Base-by-base conservation (phyloP, 345 rosid genomes). In the Angophora floribunda region DNA sequence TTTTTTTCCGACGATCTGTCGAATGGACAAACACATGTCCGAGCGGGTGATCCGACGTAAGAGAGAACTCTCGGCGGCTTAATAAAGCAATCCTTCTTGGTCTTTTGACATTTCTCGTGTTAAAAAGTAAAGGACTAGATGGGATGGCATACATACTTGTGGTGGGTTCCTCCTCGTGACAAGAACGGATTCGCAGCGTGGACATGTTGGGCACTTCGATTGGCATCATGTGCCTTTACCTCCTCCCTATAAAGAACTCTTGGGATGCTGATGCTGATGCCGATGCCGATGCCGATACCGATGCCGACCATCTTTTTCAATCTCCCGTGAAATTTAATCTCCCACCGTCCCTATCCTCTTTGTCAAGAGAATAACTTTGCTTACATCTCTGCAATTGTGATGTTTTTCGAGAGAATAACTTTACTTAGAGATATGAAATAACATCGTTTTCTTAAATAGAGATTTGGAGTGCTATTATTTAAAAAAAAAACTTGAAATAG, bases 1-100 rank as follows among this genome's bases (percentile, higher is more conserved):
- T 50, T 50, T 50, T 50, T 50, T 50, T 4, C 51, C 13, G 51
- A 6, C 53, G 17, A 13, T 52, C 6, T 52, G 53, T 14, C 53
- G 3, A 2, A 9, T 22, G 2, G 63, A 19, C 6, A 0, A 5
- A 10, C 4, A 4, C 61, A 22, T 4, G 4, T 55, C 2, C 12
- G 8, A 52, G 57, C 17, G 22, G 22, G 41, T 36, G 41, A 36
- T 7, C 24, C 22, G 7, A 7, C 3, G 24, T 6, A 6, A 17
- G 21, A 7, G 57, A 52, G 9, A 3, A 7, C 55, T 52, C 55
- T 52, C 0, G 6, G 19, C 7, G 55, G 7, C 9, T 2, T 13
- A 17, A 7, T 8, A 53, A 53, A 36, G 41, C 41, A 36, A 36
- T 32, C 45, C 32, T 61, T 10, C 3, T 57, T 57, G 6, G 6